Conservation (phyloP, 257 asterid genomes). For the Jacaranda mimosifolia region DNA sequence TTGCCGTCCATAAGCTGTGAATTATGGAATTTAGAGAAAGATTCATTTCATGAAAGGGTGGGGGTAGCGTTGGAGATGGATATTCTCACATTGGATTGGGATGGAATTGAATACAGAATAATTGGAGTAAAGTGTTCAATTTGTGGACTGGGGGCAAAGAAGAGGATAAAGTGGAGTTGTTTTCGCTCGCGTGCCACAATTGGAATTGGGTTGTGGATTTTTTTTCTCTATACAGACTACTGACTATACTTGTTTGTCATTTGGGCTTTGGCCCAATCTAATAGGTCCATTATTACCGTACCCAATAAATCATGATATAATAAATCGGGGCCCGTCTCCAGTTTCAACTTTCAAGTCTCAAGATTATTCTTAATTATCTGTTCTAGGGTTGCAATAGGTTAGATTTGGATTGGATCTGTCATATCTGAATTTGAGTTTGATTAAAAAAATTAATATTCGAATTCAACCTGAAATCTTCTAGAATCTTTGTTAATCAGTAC, state of each 20-base stretch:
- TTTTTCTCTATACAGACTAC: too few species aligned
- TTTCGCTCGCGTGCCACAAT: conserved; percentile 46
- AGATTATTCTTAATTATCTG: too few species aligned
- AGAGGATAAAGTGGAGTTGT: conserved; percentile 41
- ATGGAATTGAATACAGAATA: neutral
- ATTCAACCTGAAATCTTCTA: too few species aligned
- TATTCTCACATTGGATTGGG: conserved; percentile 8
- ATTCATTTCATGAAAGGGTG: conserved; percentile 45
- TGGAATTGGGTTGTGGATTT: neutral
- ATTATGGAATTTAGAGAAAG: conserved; percentile 33
- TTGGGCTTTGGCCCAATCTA: conserved; percentile 5
- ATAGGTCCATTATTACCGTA: neutral
- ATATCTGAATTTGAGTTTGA: too few species aligned
- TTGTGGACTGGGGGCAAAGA: conserved; percentile 9
- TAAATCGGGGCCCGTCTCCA: too few species aligned
- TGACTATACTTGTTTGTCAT: neutral
- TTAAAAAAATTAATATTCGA: too few species aligned
- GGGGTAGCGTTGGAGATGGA: neutral
- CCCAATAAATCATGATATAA: neutral
- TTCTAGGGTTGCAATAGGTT: too few species aligned
- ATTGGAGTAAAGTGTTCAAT: neutral
- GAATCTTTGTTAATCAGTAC: too few species aligned
- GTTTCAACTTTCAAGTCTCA: too few species aligned
- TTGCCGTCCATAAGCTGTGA: conserved; percentile 48
- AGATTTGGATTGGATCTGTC: too few species aligned